These are phyloP conservation scores for Colletotrichum viniferum DNA, from an alignment of 2,329 filamentous ascomycete species.

Conservation along the genomic window DNA sequence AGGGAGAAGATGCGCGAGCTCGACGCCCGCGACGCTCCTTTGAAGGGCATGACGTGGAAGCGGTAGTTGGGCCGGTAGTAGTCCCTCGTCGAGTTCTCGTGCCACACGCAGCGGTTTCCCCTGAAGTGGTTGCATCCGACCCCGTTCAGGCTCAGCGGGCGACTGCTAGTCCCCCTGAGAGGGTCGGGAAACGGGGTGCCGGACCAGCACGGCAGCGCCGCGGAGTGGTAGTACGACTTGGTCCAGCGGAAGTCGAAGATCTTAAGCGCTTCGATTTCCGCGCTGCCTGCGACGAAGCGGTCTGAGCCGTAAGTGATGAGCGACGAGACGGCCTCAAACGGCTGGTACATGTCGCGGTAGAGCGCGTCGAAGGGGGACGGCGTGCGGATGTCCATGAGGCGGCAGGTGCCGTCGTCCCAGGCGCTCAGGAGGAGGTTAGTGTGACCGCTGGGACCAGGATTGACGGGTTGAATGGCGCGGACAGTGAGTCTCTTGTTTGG, in stretches of 20 bases:
- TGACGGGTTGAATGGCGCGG: constrained; percentile 51
- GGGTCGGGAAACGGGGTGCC: constrained; percentile 39
- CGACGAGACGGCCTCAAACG: constrained; percentile 48
- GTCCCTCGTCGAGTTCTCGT: constrained; percentile 44
- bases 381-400: constrained; percentile 48
- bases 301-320: constrained; percentile 55
- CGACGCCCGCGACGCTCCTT: constrained; percentile 22
- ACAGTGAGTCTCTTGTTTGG: constrained; percentile 41
- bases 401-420: constrained; percentile 57
- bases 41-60: constrained; percentile 42
- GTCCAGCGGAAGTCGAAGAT: constrained; percentile 60
- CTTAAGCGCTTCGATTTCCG: constrained; percentile 46
- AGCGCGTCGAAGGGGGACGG: constrained; percentile 49
- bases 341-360: constrained; percentile 59
- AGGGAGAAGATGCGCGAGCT: constrained; percentile 48
- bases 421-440: constrained; percentile 51
- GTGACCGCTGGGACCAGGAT: constrained; percentile 29
- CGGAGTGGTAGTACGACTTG: constrained; percentile 53
- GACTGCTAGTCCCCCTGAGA: constrained; percentile 26
- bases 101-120: constrained; percentile 50
- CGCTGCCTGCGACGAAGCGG: constrained; percentile 55
- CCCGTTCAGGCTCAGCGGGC: constrained; percentile 19
- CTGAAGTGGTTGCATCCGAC: constrained; percentile 37
- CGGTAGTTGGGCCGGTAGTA: constrained; percentile 55
- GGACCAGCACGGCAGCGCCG: constrained; percentile 48